Percentiles rank a stretch among this genome's conserved stretches.
Conservation (phyloP, 306 rosid genomes). For the Prunus fruticosa region DNA sequence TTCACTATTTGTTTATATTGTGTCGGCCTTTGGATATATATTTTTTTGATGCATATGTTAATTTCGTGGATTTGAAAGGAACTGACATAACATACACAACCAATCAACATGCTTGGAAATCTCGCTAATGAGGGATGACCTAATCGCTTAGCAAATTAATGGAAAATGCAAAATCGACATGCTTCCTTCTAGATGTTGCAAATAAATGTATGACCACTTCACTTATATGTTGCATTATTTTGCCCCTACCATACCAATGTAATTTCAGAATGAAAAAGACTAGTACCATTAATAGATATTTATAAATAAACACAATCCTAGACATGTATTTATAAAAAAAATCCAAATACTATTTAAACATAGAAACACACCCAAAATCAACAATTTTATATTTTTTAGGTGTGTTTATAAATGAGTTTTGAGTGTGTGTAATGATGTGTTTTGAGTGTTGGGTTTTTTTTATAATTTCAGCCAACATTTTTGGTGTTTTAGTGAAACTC, state of each 20-base stretch:
- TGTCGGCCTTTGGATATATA: neutral
- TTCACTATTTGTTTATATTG: neutral
- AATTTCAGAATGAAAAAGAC: neutral
- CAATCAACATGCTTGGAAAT: constrained; percentile 24
- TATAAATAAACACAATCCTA: no score
- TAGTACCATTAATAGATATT: no score
- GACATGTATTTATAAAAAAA: no score
- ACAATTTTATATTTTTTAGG: no score
- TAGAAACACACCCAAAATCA: no score
- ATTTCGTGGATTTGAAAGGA: constrained; percentile 30
- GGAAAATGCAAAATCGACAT: neutral
- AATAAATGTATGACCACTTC: no score
- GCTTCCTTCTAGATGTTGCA: neutral
- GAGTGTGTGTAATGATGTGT: no score
- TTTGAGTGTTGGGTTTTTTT: no score
- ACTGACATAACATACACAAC: constrained; percentile 23
- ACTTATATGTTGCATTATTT: neutral
- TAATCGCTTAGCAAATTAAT: neutral
- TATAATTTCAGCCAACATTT: no score
- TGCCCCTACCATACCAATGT: neutral
- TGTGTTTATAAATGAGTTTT: no score
- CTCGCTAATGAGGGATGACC: neutral
- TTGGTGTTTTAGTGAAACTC: no score
- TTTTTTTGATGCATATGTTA: neutral
- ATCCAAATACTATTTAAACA: no score